Base-by-base conservation (phyloP, 2,329 filamentous ascomycete species). In the Chrysosporium queenslandicum region DNA sequence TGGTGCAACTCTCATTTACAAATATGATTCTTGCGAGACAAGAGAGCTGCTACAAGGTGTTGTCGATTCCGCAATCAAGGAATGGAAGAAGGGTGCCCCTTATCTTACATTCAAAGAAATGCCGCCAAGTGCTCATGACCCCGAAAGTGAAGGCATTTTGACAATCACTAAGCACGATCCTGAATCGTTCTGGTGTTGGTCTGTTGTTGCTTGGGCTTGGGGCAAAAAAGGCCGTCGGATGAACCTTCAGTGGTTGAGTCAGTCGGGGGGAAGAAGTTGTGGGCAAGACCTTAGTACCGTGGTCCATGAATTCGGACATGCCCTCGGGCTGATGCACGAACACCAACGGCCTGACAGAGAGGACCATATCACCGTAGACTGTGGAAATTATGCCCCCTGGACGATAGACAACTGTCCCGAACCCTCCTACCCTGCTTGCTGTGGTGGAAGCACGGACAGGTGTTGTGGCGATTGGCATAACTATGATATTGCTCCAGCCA, bases 151-250 rank as follows among this genome's bases (percentile, higher is more conserved):
- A 25, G 49, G 49, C 14, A 21, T 46, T 27, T 39, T 52, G 21
- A 52, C 49, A 11, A 52, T 52, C 16, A 52, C 49, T 3, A 52
- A 39, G 20, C 16, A 52, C 41, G 49, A 45, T 39, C 49, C 49
- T 4, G 41, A 46, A 29, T 46, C 40, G 7, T 46, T 45, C 21
- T 52, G 40, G 49, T 52, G 40, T 11, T 52, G 49, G 40, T 52
- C 49, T 12, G 32, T 36, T 27, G 40, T 52, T 43, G 40, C 49
- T 27, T 52, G 39, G 29, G 41, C 40, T 18, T 36, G 20, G 12
- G 41, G 40, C 20, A 52, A 46, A 39, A 52, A 52, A 20, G 40
- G 49, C 21, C 16, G 40, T 14, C 40, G 49, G 16, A 52, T 52
- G 49, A 46, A 52, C 21, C 49, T 46, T 11, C 49, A 52, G 23